Evolutionary conservation across 768 basidiomycete species (phyloP).

Genomic region (Mycena vitilis): DNA sequence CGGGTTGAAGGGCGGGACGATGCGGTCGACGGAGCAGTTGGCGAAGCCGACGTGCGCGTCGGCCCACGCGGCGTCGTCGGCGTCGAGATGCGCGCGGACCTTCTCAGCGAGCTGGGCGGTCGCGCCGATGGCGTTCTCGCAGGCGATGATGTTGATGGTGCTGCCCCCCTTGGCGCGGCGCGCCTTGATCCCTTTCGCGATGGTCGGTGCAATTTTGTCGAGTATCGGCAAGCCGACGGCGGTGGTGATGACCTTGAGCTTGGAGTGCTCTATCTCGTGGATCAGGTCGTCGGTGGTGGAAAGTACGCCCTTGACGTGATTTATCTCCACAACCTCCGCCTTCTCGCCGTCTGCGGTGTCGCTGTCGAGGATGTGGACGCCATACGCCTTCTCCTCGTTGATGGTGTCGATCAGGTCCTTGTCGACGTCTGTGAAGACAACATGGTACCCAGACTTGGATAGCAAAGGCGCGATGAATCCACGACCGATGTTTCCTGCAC

Average conservation of each 20-base stretch:
- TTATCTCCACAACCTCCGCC: slow-evolving; percentile 22
- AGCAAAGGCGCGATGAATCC: slow-evolving; percentile 55
- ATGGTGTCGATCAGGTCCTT: slow-evolving; percentile 45
- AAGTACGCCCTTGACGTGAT: slow-evolving; percentile 33
- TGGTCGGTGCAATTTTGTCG: slow-evolving; percentile 46
- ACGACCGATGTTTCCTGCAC: slow-evolving; percentile 47
- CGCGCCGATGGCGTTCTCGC: slow-evolving; percentile 54
- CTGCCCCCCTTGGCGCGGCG: slow-evolving; percentile 39
- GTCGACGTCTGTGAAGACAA: slow-evolving; percentile 51
- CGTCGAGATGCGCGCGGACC: slow-evolving; percentile 43
- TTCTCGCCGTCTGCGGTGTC: slow-evolving; percentile 12
- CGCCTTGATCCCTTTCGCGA: slow-evolving; percentile 47
- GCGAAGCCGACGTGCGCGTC: slow-evolving; percentile 51
- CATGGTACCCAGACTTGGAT: slow-evolving; percentile 49
- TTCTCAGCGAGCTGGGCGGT: slow-evolving; percentile 45
- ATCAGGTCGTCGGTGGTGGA: slow-evolving; percentile 32
- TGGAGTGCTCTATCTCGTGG: slow-evolving; percentile 32
- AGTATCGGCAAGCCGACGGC: slow-evolving; percentile 50
- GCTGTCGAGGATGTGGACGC: slow-evolving; percentile 46
- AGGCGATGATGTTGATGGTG: slow-evolving; percentile 51
- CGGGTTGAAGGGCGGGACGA: slow-evolving; percentile 42
- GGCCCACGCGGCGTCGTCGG: slow-evolving; percentile 44
- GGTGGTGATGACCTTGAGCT: slow-evolving; percentile 48
- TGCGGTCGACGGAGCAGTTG: slow-evolving; percentile 56
- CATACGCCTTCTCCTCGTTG: slow-evolving; percentile 44